A percentile compares a stretch with the other conserved stretches of the same genome.
Evolutionary conservation across 2,329 filamentous ascomycete species (phyloP).

Genomic region (Passalora sequoiae): DNA sequence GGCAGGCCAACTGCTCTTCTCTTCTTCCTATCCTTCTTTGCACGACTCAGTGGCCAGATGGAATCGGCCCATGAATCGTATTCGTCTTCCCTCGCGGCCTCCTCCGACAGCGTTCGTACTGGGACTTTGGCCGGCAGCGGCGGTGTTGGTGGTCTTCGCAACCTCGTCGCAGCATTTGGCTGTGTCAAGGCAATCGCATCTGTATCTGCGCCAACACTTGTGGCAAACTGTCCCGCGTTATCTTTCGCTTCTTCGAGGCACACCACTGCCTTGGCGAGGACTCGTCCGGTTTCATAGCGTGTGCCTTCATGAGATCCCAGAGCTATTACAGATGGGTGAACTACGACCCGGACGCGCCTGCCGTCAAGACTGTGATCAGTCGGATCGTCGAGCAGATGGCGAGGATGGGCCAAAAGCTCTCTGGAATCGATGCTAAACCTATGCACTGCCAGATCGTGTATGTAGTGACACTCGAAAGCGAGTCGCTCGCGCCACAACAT

Average conservation of each 20-base stretch:
- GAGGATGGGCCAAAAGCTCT: slow-evolving; percentile 7
- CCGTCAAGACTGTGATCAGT: slow-evolving; percentile 11
- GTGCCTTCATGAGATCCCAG: slow-evolving; percentile 9
- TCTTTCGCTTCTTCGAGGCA: slow-evolving; percentile 2
- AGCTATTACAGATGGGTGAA: slow-evolving; percentile 9
- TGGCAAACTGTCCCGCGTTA: not conserved
- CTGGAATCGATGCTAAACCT: slow-evolving; percentile 5
- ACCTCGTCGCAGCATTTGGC: not conserved
- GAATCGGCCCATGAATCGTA: too few species aligned
- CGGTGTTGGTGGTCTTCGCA: not conserved
- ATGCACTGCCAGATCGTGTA: not conserved
- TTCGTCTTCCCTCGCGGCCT: too few species aligned
- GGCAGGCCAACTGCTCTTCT: too few species aligned
- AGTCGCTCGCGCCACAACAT: slow-evolving; percentile 5
- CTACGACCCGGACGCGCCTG: slow-evolving; percentile 1
- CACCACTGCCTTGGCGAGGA: slow-evolving; percentile 10
- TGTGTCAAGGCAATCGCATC: too few species aligned
- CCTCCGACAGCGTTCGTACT: too few species aligned
- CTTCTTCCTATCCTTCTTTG: too few species aligned
- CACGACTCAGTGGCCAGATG: too few species aligned
- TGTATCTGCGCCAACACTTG: not conserved
- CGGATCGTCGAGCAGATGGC: slow-evolving; percentile 9
- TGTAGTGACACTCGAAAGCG: slow-evolving; percentile 2
- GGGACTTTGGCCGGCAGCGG: too few species aligned
- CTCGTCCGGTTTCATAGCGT: not conserved